Base-by-base conservation (phyloP, 1,284 basidiomycete species). In the Tilletia horrida region DNA sequence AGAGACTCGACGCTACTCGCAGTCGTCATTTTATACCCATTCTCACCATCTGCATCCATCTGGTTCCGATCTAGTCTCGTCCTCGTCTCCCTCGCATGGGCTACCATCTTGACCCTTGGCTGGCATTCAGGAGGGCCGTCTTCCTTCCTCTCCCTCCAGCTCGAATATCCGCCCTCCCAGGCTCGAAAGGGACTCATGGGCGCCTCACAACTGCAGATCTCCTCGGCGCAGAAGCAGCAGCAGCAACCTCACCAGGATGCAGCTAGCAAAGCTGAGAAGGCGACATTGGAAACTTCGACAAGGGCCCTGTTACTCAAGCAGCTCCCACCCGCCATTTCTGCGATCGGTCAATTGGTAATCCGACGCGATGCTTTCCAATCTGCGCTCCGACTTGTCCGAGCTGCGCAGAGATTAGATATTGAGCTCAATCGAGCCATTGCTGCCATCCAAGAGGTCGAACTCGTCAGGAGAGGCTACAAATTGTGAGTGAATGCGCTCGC, bases 361-460 rank as follows among this genome's bases (percentile, higher is more conserved):
- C n/a, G 45, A 23, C 45, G 63, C 9, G 48, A 64, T 16, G 35
- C 50, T 13, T 43, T 64, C 63, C 43, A 59, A 4, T 59, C 55
- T 11, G 69, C 65, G 2, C 59, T 45, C 0, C n/a, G 50, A 3
- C 64, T 79, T 3, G 72, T 80, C 45, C 61, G 69, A 13, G 69
- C 73, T 8, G 73, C 76, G 3, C 75, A 78, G 47, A 27, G 44
- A 3, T 72, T 77, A 57, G 80, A 81, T 57, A 27, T 73, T 0
- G 68, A 71, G 16, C 48, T 77, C 63, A 80, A 80, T 66, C 71
- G 71, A 47, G 72, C 73, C 16, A 72, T 81, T 63, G 71, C 69
- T 13, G 80, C 80, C n/a, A 65, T 81, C 1, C 80, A 81, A 62
- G 80, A 81, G 63, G 76, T 78, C 44, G 80, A 81, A 69, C 67